Base-by-base conservation (phyloP, 2,329 filamentous ascomycete species). In the Xylariaceae sp. region DNA sequence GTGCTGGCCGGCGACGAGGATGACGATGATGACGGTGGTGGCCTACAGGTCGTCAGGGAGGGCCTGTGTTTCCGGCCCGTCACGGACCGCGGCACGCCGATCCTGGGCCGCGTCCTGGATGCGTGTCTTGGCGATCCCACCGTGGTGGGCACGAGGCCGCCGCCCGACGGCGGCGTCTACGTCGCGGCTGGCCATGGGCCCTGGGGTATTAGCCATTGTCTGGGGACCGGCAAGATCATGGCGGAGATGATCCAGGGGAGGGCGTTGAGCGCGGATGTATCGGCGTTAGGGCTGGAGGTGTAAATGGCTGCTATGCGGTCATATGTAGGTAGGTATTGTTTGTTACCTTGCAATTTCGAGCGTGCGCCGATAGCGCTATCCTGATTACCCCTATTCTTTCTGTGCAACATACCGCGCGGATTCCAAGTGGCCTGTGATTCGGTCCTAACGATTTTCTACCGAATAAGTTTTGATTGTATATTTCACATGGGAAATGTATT, bases 11-110 rank as follows among this genome's bases (percentile, higher is more conserved):
- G 69, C 2, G 65, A 67, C 0, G 66, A 71, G 1, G 75, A 74
- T 6, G 26, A 4, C 7, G 32, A 3, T 3, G 66, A 70, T 0
- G 76, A 81, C 42, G 83, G 50, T 2, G 59, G 61, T 2, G 61
- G 86, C 46, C 60, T 91, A 16, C 79, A 89, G 61, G 73, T 90
- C 12, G 68, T 91, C 10, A 79, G 87, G 37, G 81, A 87, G 62
- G 84, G 83, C 0, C 69, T 93, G 54, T 93, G 90, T 69, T 92
- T 91, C 73, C 81, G 90, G 12, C 89, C 90, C 0, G 81, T 89
- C 2, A 88, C 88, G 20, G 73, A 78, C 1, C 80, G 77, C 48
- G 89, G 89, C 0, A 77, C 76, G 21, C 89, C 90, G 0, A 82
- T 91, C 21, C 67, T 93, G 9, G 75, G 79, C 2, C 76, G 81